Conservation (phyloP, 2,329 filamentous ascomycete species). For the Arthrinium phaeospermum region DNA sequence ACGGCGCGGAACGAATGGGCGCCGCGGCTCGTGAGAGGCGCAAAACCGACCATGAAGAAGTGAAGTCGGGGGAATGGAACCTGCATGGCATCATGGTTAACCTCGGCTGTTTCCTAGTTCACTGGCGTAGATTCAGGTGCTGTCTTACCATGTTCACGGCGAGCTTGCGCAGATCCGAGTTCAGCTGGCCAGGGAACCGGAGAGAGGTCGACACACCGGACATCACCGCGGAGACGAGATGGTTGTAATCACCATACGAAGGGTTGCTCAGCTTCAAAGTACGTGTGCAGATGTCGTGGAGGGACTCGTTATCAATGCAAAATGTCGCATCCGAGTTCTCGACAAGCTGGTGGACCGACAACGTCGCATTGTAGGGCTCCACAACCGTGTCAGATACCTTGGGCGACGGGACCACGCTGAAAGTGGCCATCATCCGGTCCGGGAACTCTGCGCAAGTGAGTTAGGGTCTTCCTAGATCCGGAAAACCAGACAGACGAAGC, state of each 20-base stretch:
- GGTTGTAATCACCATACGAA: conserved; percentile 98
- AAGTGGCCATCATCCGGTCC: conserved; percentile 99
- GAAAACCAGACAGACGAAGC: not conserved
- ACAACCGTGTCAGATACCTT: conserved; percentile 99
- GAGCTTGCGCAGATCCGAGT: conserved; percentile 99
- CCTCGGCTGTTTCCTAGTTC: not conserved
- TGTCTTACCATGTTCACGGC: conserved; percentile 95
- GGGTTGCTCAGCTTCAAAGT: conserved; percentile 98
- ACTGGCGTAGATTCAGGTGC: not conserved
- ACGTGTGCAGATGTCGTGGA: conserved; percentile 99
- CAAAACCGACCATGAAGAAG: conserved; percentile 99
- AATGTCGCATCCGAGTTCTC: conserved; percentile 99
- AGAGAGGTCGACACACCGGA: conserved; percentile 98
- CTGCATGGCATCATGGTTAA: not conserved
- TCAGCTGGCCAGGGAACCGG: conserved; percentile 99
- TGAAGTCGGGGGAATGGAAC: conserved; percentile 96
- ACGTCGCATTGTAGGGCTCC: conserved; percentile 99
- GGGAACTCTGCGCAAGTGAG: conserved; percentile 69
- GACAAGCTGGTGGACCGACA: conserved; percentile 97
- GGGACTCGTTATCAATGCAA: conserved; percentile 99
- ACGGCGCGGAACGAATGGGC: conserved; percentile 96
- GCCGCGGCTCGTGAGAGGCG: conserved; percentile 91
- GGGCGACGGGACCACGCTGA: conserved; percentile 96
- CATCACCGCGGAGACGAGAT: conserved; percentile 99
- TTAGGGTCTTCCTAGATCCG: not conserved